Base-by-base conservation (phyloP, 257 asterid genomes). In the Solanum corneliomulleri region DNA sequence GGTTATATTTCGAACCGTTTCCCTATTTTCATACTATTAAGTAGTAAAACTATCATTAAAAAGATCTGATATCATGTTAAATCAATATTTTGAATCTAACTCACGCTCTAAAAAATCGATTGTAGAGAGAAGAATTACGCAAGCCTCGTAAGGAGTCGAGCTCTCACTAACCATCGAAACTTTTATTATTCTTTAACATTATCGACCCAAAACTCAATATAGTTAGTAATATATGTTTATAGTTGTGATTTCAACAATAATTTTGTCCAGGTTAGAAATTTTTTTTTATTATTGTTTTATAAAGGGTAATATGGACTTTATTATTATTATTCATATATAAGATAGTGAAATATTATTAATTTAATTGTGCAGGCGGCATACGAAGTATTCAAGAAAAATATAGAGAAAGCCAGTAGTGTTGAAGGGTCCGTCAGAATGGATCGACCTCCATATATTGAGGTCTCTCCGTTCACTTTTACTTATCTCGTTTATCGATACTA, bases 371-470 rank as follows among this genome's bases (percentile, higher is more conserved):
- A 95, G 96, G 69, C 93, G 27, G 92, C 91, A 15, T 95, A 93
- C 31, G 97, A 95, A 47, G 23, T 27, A 47, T 93, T 95, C 84
- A 95, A 92, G 94, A 94, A 91, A 91, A 93, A 92, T 88, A 96
- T 95, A 85, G 98, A 95, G 88, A 95, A 94, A 90, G 91, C 92
- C 23, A 91, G 89, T 42, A 94, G 87, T 37, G 41, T 93, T 27
- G 98, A 95, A 60, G 94, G 90, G 29, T 91, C 92, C 11, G 91
- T 88, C 72, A 85, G 85, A 72, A 90, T 92, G 21, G 98, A 95
- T 58, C 93, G 98, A 35, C 93, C 98, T 23, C 85, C 98, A 2
- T 87, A 88, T 4, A 90, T 94, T 18, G 98, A 94, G 95, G 98
- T 95, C 56, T 9, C 23, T n/a, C 7, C 14, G 14, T 60, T 60